Evolutionary conservation across 2,329 filamentous ascomycete species (phyloP), one percentile per base, ranked within the genome.

Genomic region (Xenosphaeropsis pyriputrescens): DNA sequence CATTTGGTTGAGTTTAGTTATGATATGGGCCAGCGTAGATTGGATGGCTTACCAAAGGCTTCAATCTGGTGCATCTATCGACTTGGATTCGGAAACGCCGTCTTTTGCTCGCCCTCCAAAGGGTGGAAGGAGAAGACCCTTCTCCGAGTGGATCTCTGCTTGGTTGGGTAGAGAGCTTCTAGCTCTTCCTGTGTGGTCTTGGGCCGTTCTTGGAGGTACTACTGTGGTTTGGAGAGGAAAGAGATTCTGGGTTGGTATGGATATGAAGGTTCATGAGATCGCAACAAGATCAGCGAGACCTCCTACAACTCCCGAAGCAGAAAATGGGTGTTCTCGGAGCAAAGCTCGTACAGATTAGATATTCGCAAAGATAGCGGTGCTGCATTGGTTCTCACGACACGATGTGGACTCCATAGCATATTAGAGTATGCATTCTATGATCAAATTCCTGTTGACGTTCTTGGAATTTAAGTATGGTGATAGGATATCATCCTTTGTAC

Each of bases 181-280:
- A 7, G 88, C 91, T 0, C 63, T 94, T 34, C 88, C 88, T 0
- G 80, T 98, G 41, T 98, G 91, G 91, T 63, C 75, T 0, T 86
- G 80, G 73, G 91, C 91, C 1, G 83, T 95, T 15, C 74, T 85
- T 48, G 79, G 89, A n/a, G 91, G 91, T 0, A 75, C 81, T 2
- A 89, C 78, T 0, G 85, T 98, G 0, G 73, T 73, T 37, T 98
- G 91, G 93, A 67, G 91, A 39, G 89, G 88, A 0, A 79, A 78
- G 50, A 70, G 65, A 18, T 96, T 96, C 55, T 73, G 72, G 49
- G 88, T 96, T 1, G 75, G 79, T 2, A 68, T 85, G 47, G 83
- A 96, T 55, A 89, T 89, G 68, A 83, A 77, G 36, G 89, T 93
- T 18, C 67, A 73, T 46, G 74, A 76, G 38, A 51, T 55, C 9